Evolutionary conservation across 2,329 filamentous ascomycete species (phyloP), one percentile per base, ranked within the genome.

Genomic region (Xylaria digitata): DNA sequence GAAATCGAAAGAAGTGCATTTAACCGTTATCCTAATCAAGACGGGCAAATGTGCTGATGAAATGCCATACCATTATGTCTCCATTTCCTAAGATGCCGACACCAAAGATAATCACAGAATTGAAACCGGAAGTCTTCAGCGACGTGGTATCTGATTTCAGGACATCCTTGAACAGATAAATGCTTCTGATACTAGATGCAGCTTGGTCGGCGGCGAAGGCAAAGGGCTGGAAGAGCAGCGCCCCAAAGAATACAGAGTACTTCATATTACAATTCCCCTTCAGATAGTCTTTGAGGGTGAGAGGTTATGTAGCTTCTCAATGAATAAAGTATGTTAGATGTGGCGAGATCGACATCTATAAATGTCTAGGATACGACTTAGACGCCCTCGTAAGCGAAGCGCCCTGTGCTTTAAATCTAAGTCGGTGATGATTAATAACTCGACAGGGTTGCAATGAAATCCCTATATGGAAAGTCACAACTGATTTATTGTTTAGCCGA

Each of bases 151-250:
- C 77, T 5, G 81, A 83, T 60, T 81, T 80, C 69, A 83, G 65
- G 19, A 83, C 82, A 62, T 83, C 81, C 62, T 83, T 82, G 72
- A 81, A 81, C 8, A 81, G 71, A 62, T 78, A 82, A 32, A 82
- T 78, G 68, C 63, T 69, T 58, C 77, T 71, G 56, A 77, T 78
- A 40, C 56, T 67, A 1, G 71, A 67, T 19, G 69, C 45, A 26
- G 64, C 64, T 56, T 67, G 70, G 21, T 54, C 15, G 37, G 66
- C n/a, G n/a, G 68, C 66, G 7, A 66, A 61, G 19, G 66, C 58
- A 49, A 62, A 60, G 8, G 65, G 43, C 21, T 65, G 57, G 19
- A 65, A 48, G 43, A 69, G 61, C 42, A 69, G 48, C 11, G 26
- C 58, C 46, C 49, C 30, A 3, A 58, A 17, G 15, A 69, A 37